Evolutionary conservation across 179 eudicot species (phyloP), one percentile per base, ranked within the genome.

Genomic region (Silene coronaria): DNA sequence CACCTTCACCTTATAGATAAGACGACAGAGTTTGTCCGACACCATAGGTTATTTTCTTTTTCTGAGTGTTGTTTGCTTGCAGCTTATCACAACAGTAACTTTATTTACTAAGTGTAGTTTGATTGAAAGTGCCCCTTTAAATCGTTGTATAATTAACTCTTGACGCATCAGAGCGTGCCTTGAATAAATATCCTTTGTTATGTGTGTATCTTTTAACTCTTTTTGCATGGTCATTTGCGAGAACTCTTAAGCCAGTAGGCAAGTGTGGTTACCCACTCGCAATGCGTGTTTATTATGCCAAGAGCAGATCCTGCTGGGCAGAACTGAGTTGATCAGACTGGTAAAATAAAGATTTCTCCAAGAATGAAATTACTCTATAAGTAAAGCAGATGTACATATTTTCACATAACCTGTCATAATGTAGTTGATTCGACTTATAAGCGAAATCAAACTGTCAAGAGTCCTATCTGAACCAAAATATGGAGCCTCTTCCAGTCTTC

Each of bases 401-500:
- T 51, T 13, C 9, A 51, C 45, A 51, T 17, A 51, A 13, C n/a
- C 19, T 19, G 1, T 51, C 57, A 61, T 61, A 61, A 12, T 63
- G 19, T 11, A 24, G 2, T 24, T 9, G 16, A 63, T 63, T 63
- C 19, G 16, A 63, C 27, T 63, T 63, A 63, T 26, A 70, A 0
- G 14, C 21, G 4, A 36, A 67, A 10, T 9, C 17, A 48, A 48
- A 19, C 28, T 51, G 11, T 68, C 36, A 70, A 70, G 61, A 48
- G 36, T 0, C 51, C 61, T 13, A 32, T 48, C 73, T 70, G 61
- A 26, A 2, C 34, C 30, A 48, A 19, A 48, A 59, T 0, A 12
- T 59, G 48, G 76, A 74, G 79, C 77, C 81, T 88, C 78, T 85
- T 89, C 88, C 84, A 89, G 85, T 88, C 78, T 85, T 89, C 88